Evolutionary conservation across 257 asterid species (phyloP).

Genomic region (Mitragyna speciosa): DNA sequence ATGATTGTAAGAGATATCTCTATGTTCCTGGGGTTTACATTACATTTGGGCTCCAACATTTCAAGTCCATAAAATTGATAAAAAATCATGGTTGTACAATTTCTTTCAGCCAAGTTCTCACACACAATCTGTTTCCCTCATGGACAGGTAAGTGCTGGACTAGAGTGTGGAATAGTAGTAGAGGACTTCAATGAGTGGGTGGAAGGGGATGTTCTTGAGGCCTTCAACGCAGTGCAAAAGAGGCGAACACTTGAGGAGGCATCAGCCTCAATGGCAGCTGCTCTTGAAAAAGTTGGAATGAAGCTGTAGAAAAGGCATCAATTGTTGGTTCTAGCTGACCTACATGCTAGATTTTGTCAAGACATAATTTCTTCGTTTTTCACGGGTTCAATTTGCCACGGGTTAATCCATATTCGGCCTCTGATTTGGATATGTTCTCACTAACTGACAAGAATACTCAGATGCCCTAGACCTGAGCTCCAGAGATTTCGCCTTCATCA

Average conservation of each 20-base stretch:
- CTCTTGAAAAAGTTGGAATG: conserved; percentile 58
- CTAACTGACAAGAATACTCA: conserved; percentile 20
- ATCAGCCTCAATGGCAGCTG: conserved; percentile 91
- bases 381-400: conserved; percentile 14
- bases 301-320: conserved; percentile 30
- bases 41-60: not conserved
- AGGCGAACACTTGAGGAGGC: conserved; percentile 97
- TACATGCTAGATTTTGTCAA: conserved; percentile 16
- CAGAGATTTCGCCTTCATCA: conserved; percentile 22
- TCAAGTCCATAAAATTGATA: not conserved
- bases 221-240: conserved; percentile 76
- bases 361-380: conserved; percentile 1
- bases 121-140: not conserved
- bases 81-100: not conserved
- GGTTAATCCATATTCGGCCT: conserved; percentile 4
- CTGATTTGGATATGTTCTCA: conserved; percentile 16
- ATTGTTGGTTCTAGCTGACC: conserved; percentile 18
- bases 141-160: conserved; percentile 84
- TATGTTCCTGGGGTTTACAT: too few species aligned
- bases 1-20: not conserved
- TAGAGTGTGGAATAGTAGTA: conserved; percentile 88
- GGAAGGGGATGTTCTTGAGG: conserved; percentile 78
- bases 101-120: not conserved
- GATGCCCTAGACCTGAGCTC: conserved; percentile 21
- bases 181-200: conserved; percentile 76